Percentiles rank a stretch among this genome's conserved stretches.
Evolutionary conservation across 257 asterid genomes (phyloP).

Genomic region (Striga asiatica): DNA sequence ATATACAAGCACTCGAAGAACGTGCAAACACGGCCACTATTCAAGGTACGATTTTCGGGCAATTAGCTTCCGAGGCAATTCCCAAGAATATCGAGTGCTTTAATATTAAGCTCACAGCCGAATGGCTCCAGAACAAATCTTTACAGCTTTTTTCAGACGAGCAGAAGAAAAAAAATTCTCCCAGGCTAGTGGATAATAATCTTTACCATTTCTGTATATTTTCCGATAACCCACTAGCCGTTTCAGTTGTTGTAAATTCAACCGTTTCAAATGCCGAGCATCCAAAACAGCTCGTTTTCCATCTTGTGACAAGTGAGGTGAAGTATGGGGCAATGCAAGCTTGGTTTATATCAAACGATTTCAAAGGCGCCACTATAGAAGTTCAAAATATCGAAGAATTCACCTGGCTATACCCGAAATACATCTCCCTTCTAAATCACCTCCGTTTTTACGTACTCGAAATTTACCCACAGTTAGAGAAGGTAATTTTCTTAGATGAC

Average conservation of each 20-base stretch:
- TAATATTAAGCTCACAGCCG: slow-evolving; percentile 45
- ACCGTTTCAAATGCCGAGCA: slow-evolving; percentile 35
- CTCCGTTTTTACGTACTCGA: slow-evolving; percentile 60
- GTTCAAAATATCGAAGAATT: slow-evolving; percentile 52
- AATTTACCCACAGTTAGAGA: slow-evolving; percentile 43
- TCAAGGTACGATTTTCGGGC: slow-evolving; percentile 45
- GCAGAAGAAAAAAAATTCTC: slow-evolving; percentile 28
- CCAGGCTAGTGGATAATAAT: slow-evolving; percentile 35
- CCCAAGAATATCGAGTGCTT: slow-evolving; percentile 57
- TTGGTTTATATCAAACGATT: slow-evolving; percentile 46
- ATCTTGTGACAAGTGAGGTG: slow-evolving; percentile 53
- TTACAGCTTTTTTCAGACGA: no score
- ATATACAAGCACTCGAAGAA: slow-evolving; percentile 51
- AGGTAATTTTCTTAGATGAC: slow-evolving; percentile 50
- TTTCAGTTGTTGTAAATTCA: slow-evolving; percentile 57
- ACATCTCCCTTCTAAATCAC: slow-evolving; percentile 62
- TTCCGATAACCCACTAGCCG: slow-evolving; percentile 56
- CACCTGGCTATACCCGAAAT: slow-evolving; percentile 50
- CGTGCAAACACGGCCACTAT: slow-evolving; percentile 33
- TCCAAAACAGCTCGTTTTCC: slow-evolving; percentile 42
- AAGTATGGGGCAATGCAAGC: slow-evolving; percentile 59
- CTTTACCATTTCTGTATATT: slow-evolving; percentile 56
- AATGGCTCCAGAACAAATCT: slow-evolving; percentile 44
- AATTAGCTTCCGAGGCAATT: slow-evolving; percentile 61
- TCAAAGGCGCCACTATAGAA: slow-evolving; percentile 39